phyloP scores from a whole-genome alignment of 176 grass and related monocot species.

The Ampelocalamus luodianensis region DNA sequence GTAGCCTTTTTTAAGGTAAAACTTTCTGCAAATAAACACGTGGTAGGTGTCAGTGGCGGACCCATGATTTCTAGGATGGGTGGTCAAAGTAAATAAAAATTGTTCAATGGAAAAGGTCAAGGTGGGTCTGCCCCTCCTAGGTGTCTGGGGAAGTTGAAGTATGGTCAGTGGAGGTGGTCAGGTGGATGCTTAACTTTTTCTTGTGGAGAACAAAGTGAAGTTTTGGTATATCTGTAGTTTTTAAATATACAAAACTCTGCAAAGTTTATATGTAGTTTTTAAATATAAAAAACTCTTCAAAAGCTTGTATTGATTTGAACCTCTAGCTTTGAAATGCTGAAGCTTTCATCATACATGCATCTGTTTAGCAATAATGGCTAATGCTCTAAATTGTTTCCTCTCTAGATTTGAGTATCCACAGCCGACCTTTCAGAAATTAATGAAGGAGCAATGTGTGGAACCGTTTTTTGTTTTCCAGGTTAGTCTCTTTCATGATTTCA shows the following conservation, averaged over 20 bases:
- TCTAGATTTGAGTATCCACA: constrained; percentile 98
- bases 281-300: neutral
- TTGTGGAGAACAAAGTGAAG: neutral
- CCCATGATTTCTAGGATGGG: no score
- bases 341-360: constrained; percentile 8
- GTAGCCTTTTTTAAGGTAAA: neutral
- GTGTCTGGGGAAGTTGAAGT: constrained; percentile 18
- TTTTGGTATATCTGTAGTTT: neutral
- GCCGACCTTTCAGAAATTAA: constrained; percentile 98
- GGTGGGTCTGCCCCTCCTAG: neutral
- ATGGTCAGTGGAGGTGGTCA: neutral
- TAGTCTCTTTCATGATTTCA: constrained; percentile 26
- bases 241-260: neutral
- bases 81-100: no score
- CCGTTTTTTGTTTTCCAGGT: constrained; percentile 99
- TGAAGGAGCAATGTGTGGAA: constrained; percentile 96
- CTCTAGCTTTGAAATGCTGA: constrained; percentile 22
- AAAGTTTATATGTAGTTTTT: constrained; percentile 4
- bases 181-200: neutral
- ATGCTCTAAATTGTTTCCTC: constrained; percentile 42
- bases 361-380: constrained; percentile 31
- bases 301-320: neutral
- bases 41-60: neutral
- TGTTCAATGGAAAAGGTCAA: no score
- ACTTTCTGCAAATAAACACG: constrained; percentile 15